These are phyloP conservation scores for Lachnellula occidentalis DNA, from an alignment of 2,329 filamentous ascomycete species.

Conservation along the genomic window DNA sequence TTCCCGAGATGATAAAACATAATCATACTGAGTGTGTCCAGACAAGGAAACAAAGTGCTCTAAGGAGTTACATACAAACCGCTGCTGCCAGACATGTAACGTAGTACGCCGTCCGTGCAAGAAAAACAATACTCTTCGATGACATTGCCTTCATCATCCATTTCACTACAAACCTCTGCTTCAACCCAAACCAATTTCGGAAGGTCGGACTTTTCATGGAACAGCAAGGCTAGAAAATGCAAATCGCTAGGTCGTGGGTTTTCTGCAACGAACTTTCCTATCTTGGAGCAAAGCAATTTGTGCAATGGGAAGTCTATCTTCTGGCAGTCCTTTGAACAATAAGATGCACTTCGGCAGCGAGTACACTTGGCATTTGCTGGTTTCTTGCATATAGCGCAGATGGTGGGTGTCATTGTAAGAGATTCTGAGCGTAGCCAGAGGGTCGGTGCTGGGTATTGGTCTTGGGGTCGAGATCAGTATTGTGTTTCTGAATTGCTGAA, in stretches of 20 bases:
- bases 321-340: conserved; percentile 4
- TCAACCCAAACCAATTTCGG: conserved; percentile 2
- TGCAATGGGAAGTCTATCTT: conserved; percentile 6
- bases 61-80: too few species aligned
- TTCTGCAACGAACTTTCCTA: background rate
- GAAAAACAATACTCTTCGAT: background rate
- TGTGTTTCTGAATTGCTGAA: background rate
- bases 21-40: too few species aligned
- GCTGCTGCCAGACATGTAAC: too few species aligned
- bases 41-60: too few species aligned
- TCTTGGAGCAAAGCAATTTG: conserved; percentile 5
- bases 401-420: background rate
- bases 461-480: background rate
- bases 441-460: background rate
- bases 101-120: background rate
- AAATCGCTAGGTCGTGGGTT: background rate
- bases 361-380: background rate
- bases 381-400: background rate
- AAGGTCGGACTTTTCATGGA: background rate
- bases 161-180: background rate
- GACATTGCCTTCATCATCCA: background rate
- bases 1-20: too few species aligned
- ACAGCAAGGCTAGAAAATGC: conserved; percentile 1
- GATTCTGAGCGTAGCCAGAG: background rate
- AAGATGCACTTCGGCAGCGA: background rate